Conservation (phyloP, 805 yeast species). For the Yarrowia porcina region DNA sequence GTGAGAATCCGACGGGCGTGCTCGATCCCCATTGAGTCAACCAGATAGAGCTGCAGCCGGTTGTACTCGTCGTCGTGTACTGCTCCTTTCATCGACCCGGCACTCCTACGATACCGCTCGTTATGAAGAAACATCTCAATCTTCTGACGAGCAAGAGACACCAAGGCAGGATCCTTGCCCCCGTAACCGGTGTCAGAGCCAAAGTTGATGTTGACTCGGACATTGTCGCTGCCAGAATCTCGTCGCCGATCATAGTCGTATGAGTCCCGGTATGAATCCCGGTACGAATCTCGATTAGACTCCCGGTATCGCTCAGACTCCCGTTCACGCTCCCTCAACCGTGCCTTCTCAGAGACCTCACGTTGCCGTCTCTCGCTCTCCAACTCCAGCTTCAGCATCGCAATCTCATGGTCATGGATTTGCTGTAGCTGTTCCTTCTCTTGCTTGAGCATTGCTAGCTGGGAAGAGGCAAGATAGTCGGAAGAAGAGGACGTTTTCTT, state of each 20-base stretch:
- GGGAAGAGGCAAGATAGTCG: neutral
- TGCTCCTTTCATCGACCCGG: neutral
- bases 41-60: conserved; percentile 12
- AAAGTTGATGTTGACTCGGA: neutral
- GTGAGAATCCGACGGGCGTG: neutral
- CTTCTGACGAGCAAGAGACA: neutral
- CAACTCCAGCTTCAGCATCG: neutral
- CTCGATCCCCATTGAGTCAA: neutral
- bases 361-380: neutral
- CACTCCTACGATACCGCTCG: conserved; percentile 3
- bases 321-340: neutral
- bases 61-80: neutral
- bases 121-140: neutral
- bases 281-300: neutral
- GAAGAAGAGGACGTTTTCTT: neutral
- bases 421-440: neutral
- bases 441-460: neutral
- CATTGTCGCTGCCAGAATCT: neutral
- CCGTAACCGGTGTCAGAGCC: neutral
- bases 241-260: neutral
- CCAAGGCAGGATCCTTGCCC: neutral
- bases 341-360: neutral
- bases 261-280: neutral
- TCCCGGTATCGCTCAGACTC: neutral
- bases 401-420: neutral